A percentile compares a stretch with the other conserved stretches of the same genome.
Conservation (phyloP, 2,329 filamentous ascomycete genomes). For the Cryphonectria parasitica region DNA sequence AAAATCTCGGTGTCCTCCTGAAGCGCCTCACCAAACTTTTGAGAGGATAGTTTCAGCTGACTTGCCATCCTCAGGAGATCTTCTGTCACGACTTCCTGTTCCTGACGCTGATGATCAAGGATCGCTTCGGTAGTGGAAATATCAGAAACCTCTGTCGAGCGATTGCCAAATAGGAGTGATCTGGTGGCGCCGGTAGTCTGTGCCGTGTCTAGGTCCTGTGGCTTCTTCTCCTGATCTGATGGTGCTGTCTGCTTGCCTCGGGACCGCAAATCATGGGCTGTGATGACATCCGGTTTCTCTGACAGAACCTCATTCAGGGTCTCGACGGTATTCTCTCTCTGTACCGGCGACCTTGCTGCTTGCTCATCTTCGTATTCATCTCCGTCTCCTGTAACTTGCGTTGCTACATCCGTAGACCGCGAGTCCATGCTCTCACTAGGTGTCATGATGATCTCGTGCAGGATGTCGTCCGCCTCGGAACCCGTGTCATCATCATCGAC, state of each 20-base stretch:
- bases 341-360: conserved; percentile 8
- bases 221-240: conserved; percentile 23
- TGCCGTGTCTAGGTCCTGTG: conserved; percentile 20
- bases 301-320: conserved; percentile 21
- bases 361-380: conserved; percentile 17
- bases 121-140: conserved; percentile 68
- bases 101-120: conserved; percentile 74
- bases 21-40: conserved; percentile 71
- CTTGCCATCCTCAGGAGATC: conserved; percentile 82
- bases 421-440: conserved; percentile 58
- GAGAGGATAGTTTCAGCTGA: conserved; percentile 75
- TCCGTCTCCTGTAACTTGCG: conserved; percentile 33
- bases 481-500: conserved; percentile 48
- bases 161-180: conserved; percentile 26
- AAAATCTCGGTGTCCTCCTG: conserved; percentile 75
- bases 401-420: conserved; percentile 32
- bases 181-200: conserved; percentile 29
- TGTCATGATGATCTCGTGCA: conserved; percentile 58
- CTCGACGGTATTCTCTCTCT: conserved; percentile 16
- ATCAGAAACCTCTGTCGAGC: conserved; percentile 33
- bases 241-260: conserved; percentile 30
- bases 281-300: conserved; percentile 33
- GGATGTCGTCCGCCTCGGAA: conserved; percentile 60
- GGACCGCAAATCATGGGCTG: conserved; percentile 41
- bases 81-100: conserved; percentile 81